Evolutionary conservation across 1,284 basidiomycete species (phyloP), one percentile per base, ranked within the genome.

Genomic region (Amylostereum chailletii): DNA sequence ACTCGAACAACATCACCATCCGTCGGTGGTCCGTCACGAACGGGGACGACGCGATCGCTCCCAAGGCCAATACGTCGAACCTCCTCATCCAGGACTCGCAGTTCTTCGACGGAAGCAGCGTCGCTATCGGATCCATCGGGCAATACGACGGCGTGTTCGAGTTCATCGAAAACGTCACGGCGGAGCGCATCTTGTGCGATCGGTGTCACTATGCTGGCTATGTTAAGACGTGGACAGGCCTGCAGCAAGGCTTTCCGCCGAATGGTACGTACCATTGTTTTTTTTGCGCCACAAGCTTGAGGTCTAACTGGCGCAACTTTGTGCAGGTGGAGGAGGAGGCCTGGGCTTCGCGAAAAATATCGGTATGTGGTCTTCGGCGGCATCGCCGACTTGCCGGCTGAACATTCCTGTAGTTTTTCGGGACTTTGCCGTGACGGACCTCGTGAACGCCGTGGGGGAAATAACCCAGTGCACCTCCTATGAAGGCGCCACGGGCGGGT

Each of bases 51-150:
- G 56, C 55, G 34, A 64, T 66, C 40, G 58, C 64, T 1, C 53
- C 61, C 10, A 67, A 68, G 49, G 65, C 64, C n/a, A 67, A 67
- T 48, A 64, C 64, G 3, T 64, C 64, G 8, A 66, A 67, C 48
- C 65, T 67, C n/a, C 52, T 67, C 45, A 63, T 68, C 11, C 59
- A 65, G 45, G 61, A 68, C 48, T 63, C 59, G 27, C 52, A 55
- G 1, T 65, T 68, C 45, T 57, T 62, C 46, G 56, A 57, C 26
- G 64, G 64, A 2, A 55, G 59, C 8, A 66, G 66, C 26, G 61
- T 67, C 34, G 64, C 66, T 10, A 64, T 67, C 32, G 64, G 63
- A 49, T 62, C 44, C 32, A 59, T 60, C 44, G 60, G 61, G 6
- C 63, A 64, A 46, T 61, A 59, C 46, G 42, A 43, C 5, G 60